Evolutionary conservation across 2,329 filamentous ascomycete genomes (phyloP), one percentile per base, ranked within the genome.

Genomic region (Monosporascus sp.): DNA sequence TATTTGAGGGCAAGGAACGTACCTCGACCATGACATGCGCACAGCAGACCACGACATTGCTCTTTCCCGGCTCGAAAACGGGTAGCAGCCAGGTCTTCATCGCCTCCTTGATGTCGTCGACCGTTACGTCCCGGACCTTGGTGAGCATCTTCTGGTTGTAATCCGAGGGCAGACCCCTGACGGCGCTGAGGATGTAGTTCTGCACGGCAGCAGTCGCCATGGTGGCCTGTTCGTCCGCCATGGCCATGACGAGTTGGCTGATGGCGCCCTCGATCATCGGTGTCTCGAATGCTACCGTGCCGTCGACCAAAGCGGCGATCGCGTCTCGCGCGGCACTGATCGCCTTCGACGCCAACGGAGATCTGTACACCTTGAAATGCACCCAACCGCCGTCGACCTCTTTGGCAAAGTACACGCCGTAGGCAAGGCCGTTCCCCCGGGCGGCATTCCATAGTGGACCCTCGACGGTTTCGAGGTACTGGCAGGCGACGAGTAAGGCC

Each of bases 391-490:
- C 85, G 64, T 94, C 90, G 27, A 90, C 75, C 65, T 90, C 88
- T 46, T 88, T 86, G 45, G 80, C 80, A 66, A 97, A 96, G 63
- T 82, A 84, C 1, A 88, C 87, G 51, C 92, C 92, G 66, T 99
- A 99, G 0, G 94, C 94, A 50, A 97, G 85, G 45, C 94, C 94
- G 44, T 90, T 94, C 52, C 94, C 94, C 47, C 94, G 90, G 48
- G 97, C 89, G 0, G 91, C 90, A 58, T 88, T 88, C 93, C 94
- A 97, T 34, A 99, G 83, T 1, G 94, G 94, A 0, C 94, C 94
- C 71, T 99, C 94, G 19, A 95, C 88, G 1, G 91, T 86, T 66
- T 97, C 92, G 56, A 99, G 86, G 67, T 97, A 97, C 20, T 91
- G 86, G 49, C 91, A 84, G 1, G 93, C 91, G 7, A 99, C 92